These are phyloP conservation scores for Lactarius sp. DNA, from an alignment of 768 basidiomycete genomes.

Conservation along the genomic window DNA sequence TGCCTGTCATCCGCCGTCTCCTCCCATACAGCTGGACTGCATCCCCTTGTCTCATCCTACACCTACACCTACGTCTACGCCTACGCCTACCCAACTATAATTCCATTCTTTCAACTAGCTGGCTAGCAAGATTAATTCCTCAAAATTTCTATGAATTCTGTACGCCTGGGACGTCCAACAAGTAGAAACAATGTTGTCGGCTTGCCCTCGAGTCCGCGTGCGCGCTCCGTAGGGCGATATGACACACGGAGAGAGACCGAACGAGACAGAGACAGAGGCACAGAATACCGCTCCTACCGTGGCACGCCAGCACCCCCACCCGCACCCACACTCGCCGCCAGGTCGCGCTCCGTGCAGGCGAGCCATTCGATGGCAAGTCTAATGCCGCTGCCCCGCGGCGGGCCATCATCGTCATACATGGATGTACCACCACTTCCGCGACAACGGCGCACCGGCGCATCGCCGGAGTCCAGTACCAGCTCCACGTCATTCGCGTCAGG, in stretches of 20 bases:
- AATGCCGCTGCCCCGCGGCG: constrained; percentile 17
- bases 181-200: constrained; percentile 27
- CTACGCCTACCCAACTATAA: no score
- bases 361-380: constrained; percentile 25
- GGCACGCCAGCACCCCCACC: background rate
- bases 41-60: background rate
- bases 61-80: background rate
- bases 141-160: constrained; percentile 19
- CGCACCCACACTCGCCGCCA: background rate
- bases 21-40: background rate
- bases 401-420: background rate
- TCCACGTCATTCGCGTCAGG: constrained; percentile 31
- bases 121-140: constrained; percentile 6
- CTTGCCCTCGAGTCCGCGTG: constrained; percentile 39
- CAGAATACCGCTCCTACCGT: constrained; percentile 19
- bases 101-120: constrained; percentile 10
- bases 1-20: background rate
- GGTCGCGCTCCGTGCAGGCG: constrained; percentile 24
- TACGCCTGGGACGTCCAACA: constrained; percentile 8
- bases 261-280: constrained; percentile 8
- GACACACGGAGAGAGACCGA: constrained; percentile 1
- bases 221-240: constrained; percentile 35
- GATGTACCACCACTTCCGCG: constrained; percentile 26
- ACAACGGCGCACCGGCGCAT: constrained; percentile 13
- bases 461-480: constrained; percentile 24